A percentile compares a stretch with the other conserved stretches of the same genome.
Evolutionary conservation across 2,329 filamentous ascomycete genomes (phyloP).

Genomic region (Beauveria sp.): DNA sequence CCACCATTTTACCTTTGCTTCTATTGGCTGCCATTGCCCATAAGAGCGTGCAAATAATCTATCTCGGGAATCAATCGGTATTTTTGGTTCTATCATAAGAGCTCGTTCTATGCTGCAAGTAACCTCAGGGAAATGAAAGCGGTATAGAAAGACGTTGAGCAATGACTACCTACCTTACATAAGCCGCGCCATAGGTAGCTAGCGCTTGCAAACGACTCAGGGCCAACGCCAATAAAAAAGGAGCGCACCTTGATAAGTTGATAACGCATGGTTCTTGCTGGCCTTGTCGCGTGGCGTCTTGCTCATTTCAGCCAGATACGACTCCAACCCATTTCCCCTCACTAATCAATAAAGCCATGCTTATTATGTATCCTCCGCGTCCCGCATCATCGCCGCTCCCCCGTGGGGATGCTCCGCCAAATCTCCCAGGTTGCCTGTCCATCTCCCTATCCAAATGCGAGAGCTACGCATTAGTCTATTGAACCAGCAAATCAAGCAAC

Average conservation of each 20-base stretch:
- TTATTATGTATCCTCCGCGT: not conserved
- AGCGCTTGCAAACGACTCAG: not conserved
- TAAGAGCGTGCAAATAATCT: no score
- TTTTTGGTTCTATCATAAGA: no score
- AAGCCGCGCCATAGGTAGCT: no score
- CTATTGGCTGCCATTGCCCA: no score
- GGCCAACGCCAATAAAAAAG: not conserved
- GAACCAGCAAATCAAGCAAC: not conserved
- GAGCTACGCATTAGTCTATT: not conserved
- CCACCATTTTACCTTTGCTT: no score
- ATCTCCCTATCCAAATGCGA: not conserved
- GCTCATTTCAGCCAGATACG: not conserved
- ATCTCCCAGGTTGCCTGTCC: not conserved
- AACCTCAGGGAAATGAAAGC: no score
- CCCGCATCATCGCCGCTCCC: not conserved
- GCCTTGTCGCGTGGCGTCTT: constrained; percentile 6
- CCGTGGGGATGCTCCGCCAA: constrained; percentile 2
- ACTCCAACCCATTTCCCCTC: not conserved
- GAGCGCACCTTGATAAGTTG: not conserved
- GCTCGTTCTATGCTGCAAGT: not conserved
- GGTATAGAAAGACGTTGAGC: no score
- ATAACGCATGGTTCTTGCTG: not conserved
- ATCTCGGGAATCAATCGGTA: no score
- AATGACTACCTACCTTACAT: no score
- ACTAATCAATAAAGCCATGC: not conserved